Percentiles rank a stretch among this genome's conserved stretches.
These are phyloP conservation scores for Amanita muscaria DNA, from an alignment of 768 basidiomycete genomes.

Conservation along the genomic window DNA sequence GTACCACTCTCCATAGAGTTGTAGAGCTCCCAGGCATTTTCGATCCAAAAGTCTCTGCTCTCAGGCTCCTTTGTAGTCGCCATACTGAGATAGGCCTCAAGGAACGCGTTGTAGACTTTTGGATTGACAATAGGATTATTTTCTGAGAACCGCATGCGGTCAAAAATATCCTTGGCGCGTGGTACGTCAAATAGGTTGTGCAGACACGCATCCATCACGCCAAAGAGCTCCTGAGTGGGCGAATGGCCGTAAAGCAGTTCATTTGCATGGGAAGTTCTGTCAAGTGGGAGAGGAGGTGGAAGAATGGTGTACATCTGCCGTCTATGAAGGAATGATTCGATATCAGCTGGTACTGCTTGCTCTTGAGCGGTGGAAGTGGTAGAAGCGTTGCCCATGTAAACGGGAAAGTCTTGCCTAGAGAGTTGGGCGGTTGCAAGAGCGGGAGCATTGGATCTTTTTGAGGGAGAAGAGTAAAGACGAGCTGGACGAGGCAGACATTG, in stretches of 20 bases:
- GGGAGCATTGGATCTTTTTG: conserved; percentile 46
- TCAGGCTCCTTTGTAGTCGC: conserved; percentile 37
- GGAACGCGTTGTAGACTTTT: conserved; percentile 56
- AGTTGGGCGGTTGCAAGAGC: conserved; percentile 37
- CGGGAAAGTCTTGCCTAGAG: conserved; percentile 30
- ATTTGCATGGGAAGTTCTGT: conserved; percentile 29
- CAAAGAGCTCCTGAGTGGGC: conserved; percentile 55
- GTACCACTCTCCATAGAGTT: conserved; percentile 39
- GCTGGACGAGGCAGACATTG: conserved; percentile 62
- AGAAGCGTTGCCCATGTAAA: conserved; percentile 15
- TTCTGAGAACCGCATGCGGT: conserved; percentile 38
- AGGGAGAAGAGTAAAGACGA: conserved; percentile 61
- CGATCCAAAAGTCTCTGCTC: conserved; percentile 46
- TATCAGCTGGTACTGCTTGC: conserved; percentile 20
- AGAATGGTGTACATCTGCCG: conserved; percentile 45
- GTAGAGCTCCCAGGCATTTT: conserved; percentile 55
- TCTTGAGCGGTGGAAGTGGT: conserved; percentile 7
- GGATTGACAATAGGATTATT: conserved; percentile 28
- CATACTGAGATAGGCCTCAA: conserved; percentile 57
- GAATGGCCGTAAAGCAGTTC: conserved; percentile 58
- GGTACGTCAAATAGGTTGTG: conserved; percentile 66
- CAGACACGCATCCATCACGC: conserved; percentile 80
- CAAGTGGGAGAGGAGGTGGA: conserved; percentile 56
- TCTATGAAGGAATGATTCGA: conserved; percentile 44
- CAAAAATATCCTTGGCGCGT: conserved; percentile 69